Base-by-base conservation (phyloP, 2,329 filamentous ascomycete genomes). In the Colletotrichum trifolii region DNA sequence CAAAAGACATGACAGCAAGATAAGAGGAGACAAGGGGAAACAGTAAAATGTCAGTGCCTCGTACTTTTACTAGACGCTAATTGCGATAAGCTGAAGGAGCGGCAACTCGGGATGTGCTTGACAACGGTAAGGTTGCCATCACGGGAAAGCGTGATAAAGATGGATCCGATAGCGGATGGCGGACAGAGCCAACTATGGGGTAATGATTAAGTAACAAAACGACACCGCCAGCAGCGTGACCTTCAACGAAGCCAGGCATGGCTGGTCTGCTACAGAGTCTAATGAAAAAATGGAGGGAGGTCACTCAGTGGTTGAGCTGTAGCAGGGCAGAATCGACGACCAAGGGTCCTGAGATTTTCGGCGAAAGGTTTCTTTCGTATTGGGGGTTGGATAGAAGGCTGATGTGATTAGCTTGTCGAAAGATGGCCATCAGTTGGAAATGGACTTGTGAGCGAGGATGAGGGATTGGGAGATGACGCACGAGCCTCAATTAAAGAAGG, bases 121-220 rank as follows among this genome's bases (percentile, higher is more conserved):
- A 38, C 38, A 40, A 55, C 45, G 35, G 36, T 39, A 9, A 25
- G 15, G 43, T 47, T 36, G 33, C 52, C 40, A 50, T 47, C 54
- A 40, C 45, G 60, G 54, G 54, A 35, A 35, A 39, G 36, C 38
- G 7, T 40, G 53, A 78, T 77, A 76, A 75, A 53, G 36, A 56
- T 36, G 52, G 6, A 49, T 45, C 64, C 64, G 64, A 65, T 64
- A 66, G 46, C 64, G 64, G 60, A 65, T 64, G 43, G 60, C 43
- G 36, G 52, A 15, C 47, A 66, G 36, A 52, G 52, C 47, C 54
- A 58, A 59, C 64, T 56, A 68, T 66, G 67, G 64, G 67, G 67
- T 68, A 68, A 68, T 68, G 49, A 58, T 68, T 68, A 65, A 68
- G 67, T 68, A 68, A 68, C 52, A 66, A 42, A 48, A 54, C 58